Conservation (phyloP, 2,329 filamentous ascomycete genomes). For the Epicoccum nigrum region DNA sequence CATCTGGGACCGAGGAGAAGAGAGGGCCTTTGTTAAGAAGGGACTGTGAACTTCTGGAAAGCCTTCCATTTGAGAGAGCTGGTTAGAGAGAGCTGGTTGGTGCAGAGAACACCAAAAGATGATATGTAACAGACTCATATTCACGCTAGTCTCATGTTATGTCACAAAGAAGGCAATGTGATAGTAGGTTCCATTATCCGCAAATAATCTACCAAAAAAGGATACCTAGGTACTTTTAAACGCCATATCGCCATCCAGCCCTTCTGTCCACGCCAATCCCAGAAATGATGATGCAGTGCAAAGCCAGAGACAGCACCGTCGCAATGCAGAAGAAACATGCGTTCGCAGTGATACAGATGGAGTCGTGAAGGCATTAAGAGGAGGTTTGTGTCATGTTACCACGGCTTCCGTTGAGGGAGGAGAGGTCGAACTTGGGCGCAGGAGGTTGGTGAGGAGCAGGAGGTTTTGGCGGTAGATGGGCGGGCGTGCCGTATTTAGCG, state of each 20-base stretch:
- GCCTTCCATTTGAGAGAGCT: no score
- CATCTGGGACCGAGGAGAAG: no score
- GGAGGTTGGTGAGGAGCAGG: conserved; percentile 45
- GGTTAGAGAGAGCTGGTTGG: no score
- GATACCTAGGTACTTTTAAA: neutral
- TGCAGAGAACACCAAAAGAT: no score
- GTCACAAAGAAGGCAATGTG: neutral
- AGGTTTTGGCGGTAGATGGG: conserved; percentile 62
- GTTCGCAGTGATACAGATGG: neutral
- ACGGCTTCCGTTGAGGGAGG: conserved; percentile 8
- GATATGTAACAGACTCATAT: no score
- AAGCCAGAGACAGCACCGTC: neutral
- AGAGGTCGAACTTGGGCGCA: conserved; percentile 14
- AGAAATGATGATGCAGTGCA: neutral
- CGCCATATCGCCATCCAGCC: neutral
- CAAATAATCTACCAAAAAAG: neutral
- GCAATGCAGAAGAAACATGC: neutral
- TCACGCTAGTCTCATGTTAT: no score
- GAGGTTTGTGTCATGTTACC: conserved; percentile 1
- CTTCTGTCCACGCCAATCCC: neutral
- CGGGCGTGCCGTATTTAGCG: conserved; percentile 62
- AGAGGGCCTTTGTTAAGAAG: no score
- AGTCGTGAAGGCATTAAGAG: conserved; percentile 4
- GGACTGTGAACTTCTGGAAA: no score
- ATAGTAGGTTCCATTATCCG: neutral